phyloP scores from a whole-genome alignment of 2,329 filamentous ascomycete species.

The Parafenestella ontariensis region DNA sequence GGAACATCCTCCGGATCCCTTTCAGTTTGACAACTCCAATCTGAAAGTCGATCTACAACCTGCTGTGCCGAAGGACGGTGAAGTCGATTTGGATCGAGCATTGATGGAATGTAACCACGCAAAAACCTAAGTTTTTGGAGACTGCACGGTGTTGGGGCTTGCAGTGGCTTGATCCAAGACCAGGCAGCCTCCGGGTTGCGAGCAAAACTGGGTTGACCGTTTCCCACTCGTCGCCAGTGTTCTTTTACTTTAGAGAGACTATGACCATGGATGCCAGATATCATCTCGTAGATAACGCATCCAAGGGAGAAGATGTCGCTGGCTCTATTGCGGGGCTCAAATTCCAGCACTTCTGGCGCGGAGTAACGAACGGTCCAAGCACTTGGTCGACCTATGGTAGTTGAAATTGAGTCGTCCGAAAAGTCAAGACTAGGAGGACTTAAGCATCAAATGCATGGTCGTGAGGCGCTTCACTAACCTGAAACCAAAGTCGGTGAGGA shows the following conservation, averaged over 20 bases:
- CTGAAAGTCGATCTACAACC: constrained; percentile 4
- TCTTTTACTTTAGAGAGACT: constrained; percentile 1
- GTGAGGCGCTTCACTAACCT: constrained; percentile 4
- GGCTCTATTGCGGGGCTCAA: constrained; percentile 16
- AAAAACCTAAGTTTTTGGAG: background rate
- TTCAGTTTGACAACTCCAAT: too few species aligned
- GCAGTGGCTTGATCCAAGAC: background rate
- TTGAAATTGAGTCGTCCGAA: constrained; percentile 20
- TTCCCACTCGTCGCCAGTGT: constrained; percentile 16
- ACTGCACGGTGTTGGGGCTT: background rate
- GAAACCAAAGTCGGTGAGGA: constrained; percentile 27
- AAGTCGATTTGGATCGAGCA: constrained; percentile 2
- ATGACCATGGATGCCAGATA: constrained; percentile 12
- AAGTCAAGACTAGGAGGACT: constrained; percentile 19
- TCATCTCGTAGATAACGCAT: constrained; percentile 22
- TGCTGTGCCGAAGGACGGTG: constrained; percentile 6
- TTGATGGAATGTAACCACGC: background rate
- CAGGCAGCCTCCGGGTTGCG: constrained; percentile 12
- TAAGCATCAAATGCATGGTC: background rate
- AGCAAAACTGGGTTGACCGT: constrained; percentile 17
- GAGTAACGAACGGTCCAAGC: constrained; percentile 22
- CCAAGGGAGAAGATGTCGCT: constrained; percentile 26
- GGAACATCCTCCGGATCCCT: too few species aligned
- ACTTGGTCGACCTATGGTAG: constrained; percentile 18
- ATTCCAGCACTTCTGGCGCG: constrained; percentile 20